These are phyloP conservation scores for Tetrahymena thermophila DNA, from an alignment of 73 alveolate species.

Conservation along the genomic window DNA sequence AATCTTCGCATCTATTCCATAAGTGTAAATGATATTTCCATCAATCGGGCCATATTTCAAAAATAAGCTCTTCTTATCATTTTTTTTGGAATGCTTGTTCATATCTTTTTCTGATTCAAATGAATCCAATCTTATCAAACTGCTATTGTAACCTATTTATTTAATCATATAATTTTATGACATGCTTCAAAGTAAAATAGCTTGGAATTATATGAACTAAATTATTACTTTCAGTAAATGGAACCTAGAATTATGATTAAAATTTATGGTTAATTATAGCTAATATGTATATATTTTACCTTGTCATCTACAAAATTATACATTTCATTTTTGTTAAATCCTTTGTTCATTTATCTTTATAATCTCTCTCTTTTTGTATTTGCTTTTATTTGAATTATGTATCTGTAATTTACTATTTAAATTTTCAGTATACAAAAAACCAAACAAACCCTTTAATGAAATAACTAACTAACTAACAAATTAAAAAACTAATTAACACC, in stretches of 20 bases:
- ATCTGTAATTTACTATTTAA: background rate
- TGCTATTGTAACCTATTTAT: background rate
- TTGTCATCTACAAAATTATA: background rate
- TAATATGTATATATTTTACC: background rate
- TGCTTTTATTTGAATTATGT: background rate
- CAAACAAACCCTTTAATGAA: background rate
- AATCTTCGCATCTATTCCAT: background rate
- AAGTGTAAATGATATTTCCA: background rate
- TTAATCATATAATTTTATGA: background rate
- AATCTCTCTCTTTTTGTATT: background rate
- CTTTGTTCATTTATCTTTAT: background rate
- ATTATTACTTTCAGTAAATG: background rate
- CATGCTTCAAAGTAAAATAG: background rate
- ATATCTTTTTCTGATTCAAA: background rate
- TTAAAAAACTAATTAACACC: background rate
- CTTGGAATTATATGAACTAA: background rate
- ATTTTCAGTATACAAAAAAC: background rate
- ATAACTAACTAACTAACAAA: background rate
- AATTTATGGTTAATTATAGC: background rate
- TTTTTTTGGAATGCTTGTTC: background rate
- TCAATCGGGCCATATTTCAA: background rate
- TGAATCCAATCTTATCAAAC: background rate
- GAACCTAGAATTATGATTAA: background rate
- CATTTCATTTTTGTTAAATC: background rate
- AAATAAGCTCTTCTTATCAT: background rate